Evolutionary conservation across 2,329 filamentous ascomycete species (phyloP).

Genomic region (Triangularia setosa): DNA sequence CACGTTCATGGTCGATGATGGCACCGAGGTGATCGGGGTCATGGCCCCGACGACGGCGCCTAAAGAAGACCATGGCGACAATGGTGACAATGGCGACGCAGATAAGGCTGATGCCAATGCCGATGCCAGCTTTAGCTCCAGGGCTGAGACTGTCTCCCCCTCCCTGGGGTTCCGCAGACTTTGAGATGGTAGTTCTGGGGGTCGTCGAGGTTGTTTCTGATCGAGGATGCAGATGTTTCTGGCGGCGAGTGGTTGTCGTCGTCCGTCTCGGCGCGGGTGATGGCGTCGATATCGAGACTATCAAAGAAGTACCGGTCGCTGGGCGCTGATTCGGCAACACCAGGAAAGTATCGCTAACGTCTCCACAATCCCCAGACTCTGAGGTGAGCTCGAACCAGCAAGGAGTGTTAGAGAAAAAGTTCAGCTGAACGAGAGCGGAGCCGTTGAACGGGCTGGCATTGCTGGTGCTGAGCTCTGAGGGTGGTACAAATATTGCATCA

Average conservation of each 20-base stretch:
- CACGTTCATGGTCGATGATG: slow-evolving; percentile 20
- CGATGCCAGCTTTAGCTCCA: slow-evolving; percentile 26
- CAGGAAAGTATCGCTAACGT: slow-evolving; percentile 19
- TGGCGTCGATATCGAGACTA: neutral
- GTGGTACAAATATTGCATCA: slow-evolving; percentile 12
- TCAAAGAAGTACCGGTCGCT: neutral
- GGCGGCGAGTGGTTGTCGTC: neutral
- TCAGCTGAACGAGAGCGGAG: slow-evolving; percentile 20
- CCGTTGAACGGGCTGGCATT: slow-evolving; percentile 21
- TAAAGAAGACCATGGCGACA: slow-evolving; percentile 27
- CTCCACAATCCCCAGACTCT: slow-evolving; percentile 19
- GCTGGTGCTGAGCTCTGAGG: slow-evolving; percentile 20
- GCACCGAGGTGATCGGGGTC: slow-evolving; percentile 14
- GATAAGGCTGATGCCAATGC: slow-evolving; percentile 22
- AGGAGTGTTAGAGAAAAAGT: slow-evolving; percentile 22
- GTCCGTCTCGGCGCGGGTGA: neutral
- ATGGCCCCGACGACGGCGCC: slow-evolving; percentile 20
- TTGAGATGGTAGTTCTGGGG: slow-evolving; percentile 9
- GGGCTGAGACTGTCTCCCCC: slow-evolving; percentile 20
- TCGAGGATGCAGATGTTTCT: neutral
- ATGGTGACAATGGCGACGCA: slow-evolving; percentile 21
- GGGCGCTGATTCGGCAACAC: slow-evolving; percentile 14
- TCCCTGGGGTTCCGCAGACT: neutral
- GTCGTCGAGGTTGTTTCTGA: neutral
- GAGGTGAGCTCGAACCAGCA: slow-evolving; percentile 28